Percentiles rank a stretch among this genome's conserved stretches.
phyloP scores from a whole-genome alignment of 2,329 filamentous ascomycete genomes.

The Scytalidium sp. region DNA sequence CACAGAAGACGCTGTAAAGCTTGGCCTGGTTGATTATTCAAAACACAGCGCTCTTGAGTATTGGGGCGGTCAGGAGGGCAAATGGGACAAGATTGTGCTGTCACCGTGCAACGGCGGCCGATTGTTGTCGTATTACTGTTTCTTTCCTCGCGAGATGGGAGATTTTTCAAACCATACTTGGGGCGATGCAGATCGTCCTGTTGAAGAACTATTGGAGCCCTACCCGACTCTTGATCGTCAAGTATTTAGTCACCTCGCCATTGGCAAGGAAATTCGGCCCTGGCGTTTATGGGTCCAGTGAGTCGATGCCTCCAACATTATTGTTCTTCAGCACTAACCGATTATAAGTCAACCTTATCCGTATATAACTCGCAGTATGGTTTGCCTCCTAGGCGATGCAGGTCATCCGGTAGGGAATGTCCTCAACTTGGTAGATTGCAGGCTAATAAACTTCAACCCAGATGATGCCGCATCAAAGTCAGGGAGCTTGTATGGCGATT shows the following conservation, averaged over 20 bases:
- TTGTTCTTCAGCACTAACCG: not conserved
- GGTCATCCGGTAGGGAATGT: slow-evolving; percentile 54
- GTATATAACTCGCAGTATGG: slow-evolving; percentile 47
- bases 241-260: slow-evolving; percentile 53
- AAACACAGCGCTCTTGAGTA: slow-evolving; percentile 61
- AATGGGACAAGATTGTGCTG: slow-evolving; percentile 68
- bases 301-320: not conserved
- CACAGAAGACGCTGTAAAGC: slow-evolving; percentile 55
- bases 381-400: slow-evolving; percentile 63
- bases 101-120: slow-evolving; percentile 66
- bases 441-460: slow-evolving; percentile 13
- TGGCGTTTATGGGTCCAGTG: slow-evolving; percentile 63
- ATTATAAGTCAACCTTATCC: slow-evolving; percentile 48
- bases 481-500: slow-evolving; percentile 45
- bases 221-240: slow-evolving; percentile 58
- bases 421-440: not conserved
- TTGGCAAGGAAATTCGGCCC: slow-evolving; percentile 59
- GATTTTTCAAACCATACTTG: slow-evolving; percentile 61
- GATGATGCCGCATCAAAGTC: slow-evolving; percentile 69
- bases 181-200: slow-evolving; percentile 45
- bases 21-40: slow-evolving; percentile 62
- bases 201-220: slow-evolving; percentile 57
- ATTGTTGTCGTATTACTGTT: slow-evolving; percentile 67
- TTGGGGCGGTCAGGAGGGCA: slow-evolving; percentile 64
- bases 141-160: slow-evolving; percentile 57